These are phyloP conservation scores for Trichosporon ovoides DNA, from an alignment of 1,284 basidiomycete genomes.

Conservation along the genomic window DNA sequence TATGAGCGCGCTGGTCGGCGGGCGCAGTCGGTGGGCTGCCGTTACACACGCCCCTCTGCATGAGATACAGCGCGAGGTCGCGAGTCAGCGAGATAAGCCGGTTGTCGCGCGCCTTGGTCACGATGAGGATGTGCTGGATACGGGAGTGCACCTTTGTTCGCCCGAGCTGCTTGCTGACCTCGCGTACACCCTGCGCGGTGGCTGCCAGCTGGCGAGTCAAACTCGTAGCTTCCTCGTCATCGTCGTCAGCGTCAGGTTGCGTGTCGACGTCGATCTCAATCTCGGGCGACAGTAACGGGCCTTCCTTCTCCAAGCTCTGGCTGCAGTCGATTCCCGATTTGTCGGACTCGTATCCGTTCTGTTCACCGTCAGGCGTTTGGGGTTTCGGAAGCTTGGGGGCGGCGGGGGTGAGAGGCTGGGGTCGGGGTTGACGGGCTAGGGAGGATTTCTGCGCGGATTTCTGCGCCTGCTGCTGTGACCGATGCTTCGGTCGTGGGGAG, in stretches of 20 bases:
- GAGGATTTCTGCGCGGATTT: no score
- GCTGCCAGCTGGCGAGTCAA: conserved; percentile 90
- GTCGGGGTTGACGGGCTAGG: no score
- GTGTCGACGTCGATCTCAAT: not conserved
- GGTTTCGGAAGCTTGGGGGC: not conserved
- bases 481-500: conserved; percentile 1
- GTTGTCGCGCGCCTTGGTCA: conserved; percentile 98
- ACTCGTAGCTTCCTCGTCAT: conserved; percentile 60
- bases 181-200: conserved; percentile 92
- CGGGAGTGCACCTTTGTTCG: conserved; percentile 85
- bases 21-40: conserved; percentile 10
- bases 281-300: conserved; percentile 11
- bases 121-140: conserved; percentile 89
- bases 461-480: not conserved
- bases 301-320: conserved; percentile 25
- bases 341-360: conserved; percentile 39
- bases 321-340: conserved; percentile 13
- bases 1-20: not conserved
- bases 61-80: conserved; percentile 89
- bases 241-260: conserved; percentile 32
- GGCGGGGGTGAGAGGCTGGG: not conserved
- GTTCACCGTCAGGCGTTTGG: not conserved
- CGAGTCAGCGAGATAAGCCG: conserved; percentile 90
- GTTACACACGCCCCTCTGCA: conserved; percentile 59
- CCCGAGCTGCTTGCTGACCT: conserved; percentile 99